Evolutionary conservation across 352 stramenopile species (phyloP).

Genomic region (Pythium dissimile): DNA sequence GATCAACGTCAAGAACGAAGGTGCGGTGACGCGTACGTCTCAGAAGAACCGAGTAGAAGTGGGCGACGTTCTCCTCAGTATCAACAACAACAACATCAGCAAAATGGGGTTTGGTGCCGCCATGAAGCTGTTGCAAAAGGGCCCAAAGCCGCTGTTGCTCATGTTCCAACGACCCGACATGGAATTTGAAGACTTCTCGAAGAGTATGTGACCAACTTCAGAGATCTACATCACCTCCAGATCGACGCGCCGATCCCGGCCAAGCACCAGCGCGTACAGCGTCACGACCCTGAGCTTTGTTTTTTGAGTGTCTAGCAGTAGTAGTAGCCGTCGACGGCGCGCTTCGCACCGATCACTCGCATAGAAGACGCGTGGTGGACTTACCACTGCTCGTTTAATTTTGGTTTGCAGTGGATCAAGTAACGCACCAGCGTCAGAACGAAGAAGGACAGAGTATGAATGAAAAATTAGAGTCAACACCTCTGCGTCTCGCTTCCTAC

Average conservation of each 20-base stretch:
- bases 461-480: neutral
- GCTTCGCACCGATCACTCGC: neutral
- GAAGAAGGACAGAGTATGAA: neutral
- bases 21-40: slow-evolving; percentile 70
- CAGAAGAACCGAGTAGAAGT: slow-evolving; percentile 85
- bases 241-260: neutral
- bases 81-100: slow-evolving; percentile 91
- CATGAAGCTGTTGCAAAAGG: slow-evolving; percentile 85
- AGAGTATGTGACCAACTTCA: slow-evolving; percentile 36
- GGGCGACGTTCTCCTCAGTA: slow-evolving; percentile 78
- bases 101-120: slow-evolving; percentile 86
- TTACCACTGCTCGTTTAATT: too few relatives aligned
- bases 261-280: neutral
- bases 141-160: slow-evolving; percentile 79
- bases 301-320: slow-evolving; percentile 7
- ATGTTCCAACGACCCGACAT: slow-evolving; percentile 79
- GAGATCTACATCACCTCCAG: too few relatives aligned
- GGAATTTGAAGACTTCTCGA: slow-evolving; percentile 22
- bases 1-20: slow-evolving; percentile 87
- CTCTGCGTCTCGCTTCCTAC: neutral
- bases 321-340: neutral
- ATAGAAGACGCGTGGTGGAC: neutral
- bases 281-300: neutral
- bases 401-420: neutral
- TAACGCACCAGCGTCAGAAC: neutral